Base-by-base conservation (phyloP, 495 filamentous ascomycete species). In the Cladorrhinum samala region DNA sequence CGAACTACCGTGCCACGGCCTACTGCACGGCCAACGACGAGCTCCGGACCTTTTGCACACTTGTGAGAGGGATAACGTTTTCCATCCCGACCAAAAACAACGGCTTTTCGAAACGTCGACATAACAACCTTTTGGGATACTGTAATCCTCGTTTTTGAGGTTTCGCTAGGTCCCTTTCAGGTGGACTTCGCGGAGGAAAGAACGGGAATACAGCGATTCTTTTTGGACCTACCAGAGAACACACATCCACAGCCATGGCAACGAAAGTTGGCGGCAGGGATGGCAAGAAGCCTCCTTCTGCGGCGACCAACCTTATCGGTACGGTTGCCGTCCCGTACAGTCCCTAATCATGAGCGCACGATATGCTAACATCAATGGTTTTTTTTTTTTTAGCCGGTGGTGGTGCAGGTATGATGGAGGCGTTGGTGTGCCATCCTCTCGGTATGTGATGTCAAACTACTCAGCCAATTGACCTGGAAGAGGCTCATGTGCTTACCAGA, bases 331-430 rank as follows among this genome's bases (percentile, higher is more conserved):
- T 48, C 21, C 47, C 8, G 50, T 4, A 20, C 7, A 16, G 25
- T 7, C 6, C 27, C n/a, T 27, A 57, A 19, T 9, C 16, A 9
- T 37, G 51, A 36, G 38, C 9, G 21, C 43, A n/a, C 33, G 42
- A 57, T 21, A 8, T 50, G 40, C 59, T 67, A 49, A 67, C 53
- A 39, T 13, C 14, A 9, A 9, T 21, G 41, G 33, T 11, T 30
- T 37, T 50, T 24, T 63, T 23, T 11, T 30, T 37, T 50, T 24
- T 63, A 97, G 93, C 94, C 73, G 94, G 94, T 66, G 94, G 94
- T 66, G 91, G 89, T 65, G 94, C 94, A 49, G 94, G 94, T 65
- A 95, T 97, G 89, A 97, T 96, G 88, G 94, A 99, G 74, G 94
- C 94, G 23, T 83, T 99, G 46, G 89, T 81, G 54, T 99, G 94